Evolutionary conservation across 78 protist genomes (phyloP), one percentile per base, ranked within the genome.

Genomic region (Guillardia theta): DNA sequence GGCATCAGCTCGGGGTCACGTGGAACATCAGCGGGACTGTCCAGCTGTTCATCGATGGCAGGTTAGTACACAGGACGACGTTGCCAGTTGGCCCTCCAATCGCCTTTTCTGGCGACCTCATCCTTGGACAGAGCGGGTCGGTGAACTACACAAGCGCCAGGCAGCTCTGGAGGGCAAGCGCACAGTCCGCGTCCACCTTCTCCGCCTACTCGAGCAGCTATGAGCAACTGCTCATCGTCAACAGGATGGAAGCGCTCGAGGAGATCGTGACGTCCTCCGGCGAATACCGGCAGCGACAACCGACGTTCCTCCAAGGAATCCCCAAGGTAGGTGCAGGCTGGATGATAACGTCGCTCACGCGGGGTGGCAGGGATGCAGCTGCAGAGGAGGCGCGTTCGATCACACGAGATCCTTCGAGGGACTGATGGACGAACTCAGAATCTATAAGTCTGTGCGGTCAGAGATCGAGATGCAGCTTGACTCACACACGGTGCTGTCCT

Each of bases 1-100:
- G 90, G 90, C 90, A 80, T 53, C 45, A 80, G 37, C 90, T 80
- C 50, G 90, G 45, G 2, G 90, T 80, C 48, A 80, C 90, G 22
- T 80, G 90, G 90, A n/a, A 70, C 39, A 24, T 27, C 4, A 30
- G 39, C 27, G 70, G 70, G 6, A 58, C 70, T 30, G 70, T 58
- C 39, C 70, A 58, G 27, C 39, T 58, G 27, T 58, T 58, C 6
- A 58, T 58, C 70, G 70, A 58, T 6, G 70, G 70, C 70, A 24
- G 70, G n/a, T n/a, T n/a, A n/a, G n/a, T n/a, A n/a, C n/a, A n/a
- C n/a, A n/a, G n/a, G n/a, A n/a, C n/a, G n/a, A n/a, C n/a, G n/a
- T n/a, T n/a, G n/a, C n/a, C n/a, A n/a, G n/a, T n/a, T n/a, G n/a
- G n/a, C n/a, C n/a, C n/a, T n/a, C n/a, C n/a, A n/a, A n/a, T n/a